phyloP scores from a whole-genome alignment of 2,329 filamentous ascomycete genomes.

The Neopestalotiopsis sp. region DNA sequence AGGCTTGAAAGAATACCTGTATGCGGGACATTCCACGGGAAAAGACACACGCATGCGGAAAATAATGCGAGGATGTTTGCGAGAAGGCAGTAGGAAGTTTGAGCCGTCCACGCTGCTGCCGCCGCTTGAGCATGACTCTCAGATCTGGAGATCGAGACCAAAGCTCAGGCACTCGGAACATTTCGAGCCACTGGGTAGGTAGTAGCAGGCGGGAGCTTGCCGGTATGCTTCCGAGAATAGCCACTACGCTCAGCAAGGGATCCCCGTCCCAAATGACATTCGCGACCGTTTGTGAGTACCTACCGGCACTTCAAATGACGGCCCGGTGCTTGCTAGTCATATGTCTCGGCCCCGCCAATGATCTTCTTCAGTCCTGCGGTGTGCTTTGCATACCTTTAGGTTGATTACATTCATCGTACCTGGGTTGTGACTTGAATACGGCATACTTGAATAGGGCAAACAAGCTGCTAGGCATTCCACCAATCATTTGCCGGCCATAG shows the following conservation, averaged over 20 bases:
- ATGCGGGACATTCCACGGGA: background rate
- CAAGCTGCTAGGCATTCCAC: too few species aligned
- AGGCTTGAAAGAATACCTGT: background rate
- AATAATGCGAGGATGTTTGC: background rate
- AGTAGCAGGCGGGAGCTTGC: background rate
- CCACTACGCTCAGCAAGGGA: conserved; percentile 1
- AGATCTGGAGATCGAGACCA: background rate
- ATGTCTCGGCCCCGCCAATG: conserved; percentile 2
- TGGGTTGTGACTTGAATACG: too few species aligned
- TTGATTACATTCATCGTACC: too few species aligned
- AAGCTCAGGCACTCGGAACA: background rate
- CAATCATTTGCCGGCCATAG: too few species aligned
- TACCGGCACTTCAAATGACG: background rate
- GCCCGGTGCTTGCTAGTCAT: background rate
- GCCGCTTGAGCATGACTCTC: background rate
- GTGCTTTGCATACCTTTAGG: background rate
- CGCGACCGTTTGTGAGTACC: background rate
- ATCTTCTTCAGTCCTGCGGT: background rate
- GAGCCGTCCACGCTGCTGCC: background rate
- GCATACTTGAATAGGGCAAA: too few species aligned
- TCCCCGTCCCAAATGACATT: background rate
- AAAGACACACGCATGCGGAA: background rate
- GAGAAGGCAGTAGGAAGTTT: background rate
- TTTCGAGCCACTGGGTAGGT: background rate
- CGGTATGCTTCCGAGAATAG: background rate